Base-by-base conservation (phyloP, 345 rosid genomes). In the Euphorbia tirucalli region DNA sequence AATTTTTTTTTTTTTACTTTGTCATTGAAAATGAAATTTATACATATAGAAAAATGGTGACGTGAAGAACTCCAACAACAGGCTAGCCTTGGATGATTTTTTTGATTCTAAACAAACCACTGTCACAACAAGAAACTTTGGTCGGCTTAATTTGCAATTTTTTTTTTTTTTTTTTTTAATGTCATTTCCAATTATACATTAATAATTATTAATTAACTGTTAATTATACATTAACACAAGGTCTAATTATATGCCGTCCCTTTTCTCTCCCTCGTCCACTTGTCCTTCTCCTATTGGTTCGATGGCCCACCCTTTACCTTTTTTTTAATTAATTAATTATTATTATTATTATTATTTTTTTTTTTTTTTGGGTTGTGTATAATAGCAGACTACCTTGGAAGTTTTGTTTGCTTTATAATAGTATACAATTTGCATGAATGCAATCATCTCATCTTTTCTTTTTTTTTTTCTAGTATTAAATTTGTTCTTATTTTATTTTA, bases 41-140 rank as follows among this genome's bases (percentile, higher is more conserved):
- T n/a, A 52, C 16, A 71, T 46, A 71, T 56, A 56, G 60, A 56
- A 64, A 30, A 37, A 22, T 56, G 58, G 84, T 83, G 83, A 75
- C 85, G 83, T 85, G 83, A 66, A 58, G 77, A 80, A 77, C 83
- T 61, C 76, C 85, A 80, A 78, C 80, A 83, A 75, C 80, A 83
- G 73, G 82, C 49, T 60, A 25, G 71, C 83, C 48, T 63, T 30
- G 56, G 54, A 41, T 50, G 66, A 69, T 76, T 50, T 22, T 56
- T 71, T 65, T 68, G 50, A 75, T 65, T 31, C 28, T 67, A 59
- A 68, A 58, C 19, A 35, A 35, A 35, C 83, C 71, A 70, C 49
- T 74, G 54, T 69, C 83, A 43, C 83, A 76, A 43, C 83, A 76
- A 80, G 85, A 74, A 85, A 82, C 83, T 76, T 27, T 72, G 78